Conservation (phyloP, 345 rosid species). For the Carallia brachiata region DNA sequence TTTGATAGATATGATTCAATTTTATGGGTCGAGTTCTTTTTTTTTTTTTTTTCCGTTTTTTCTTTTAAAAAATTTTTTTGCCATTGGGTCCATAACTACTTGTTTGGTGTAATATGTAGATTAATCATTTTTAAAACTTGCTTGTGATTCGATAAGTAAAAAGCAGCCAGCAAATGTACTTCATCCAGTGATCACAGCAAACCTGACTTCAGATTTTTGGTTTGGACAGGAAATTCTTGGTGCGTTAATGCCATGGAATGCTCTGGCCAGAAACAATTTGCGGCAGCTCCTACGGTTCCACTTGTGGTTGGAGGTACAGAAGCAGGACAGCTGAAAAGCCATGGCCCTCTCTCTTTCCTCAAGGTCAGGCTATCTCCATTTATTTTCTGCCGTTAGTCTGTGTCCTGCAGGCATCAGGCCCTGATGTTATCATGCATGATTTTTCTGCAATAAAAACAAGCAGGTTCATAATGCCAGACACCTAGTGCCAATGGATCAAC, state of each 20-base stretch:
- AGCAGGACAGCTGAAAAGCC: conserved; percentile 62
- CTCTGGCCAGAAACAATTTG: conserved; percentile 59
- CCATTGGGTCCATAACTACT: too few species aligned
- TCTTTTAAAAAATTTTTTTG: too few species aligned
- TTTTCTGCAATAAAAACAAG: background rate
- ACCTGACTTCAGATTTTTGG: background rate
- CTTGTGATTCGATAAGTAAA: background rate
- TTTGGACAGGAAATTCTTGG: conserved; percentile 61
- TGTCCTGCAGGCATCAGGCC: too few species aligned
- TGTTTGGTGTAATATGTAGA: background rate
- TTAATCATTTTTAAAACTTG: background rate
- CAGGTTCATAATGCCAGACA: conserved; percentile 84
- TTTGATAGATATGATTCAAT: too few species aligned
- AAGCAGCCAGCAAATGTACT: background rate
- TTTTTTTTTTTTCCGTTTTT: too few species aligned
- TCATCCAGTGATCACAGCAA: background rate
- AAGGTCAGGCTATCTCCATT: conserved; percentile 38
- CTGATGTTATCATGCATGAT: background rate
- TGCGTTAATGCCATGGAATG: conserved; percentile 81
- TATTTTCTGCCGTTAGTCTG: background rate
- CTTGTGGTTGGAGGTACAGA: conserved; percentile 53
- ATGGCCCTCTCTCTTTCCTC: conserved; percentile 75
- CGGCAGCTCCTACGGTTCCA: conserved; percentile 44
- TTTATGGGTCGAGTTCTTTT: too few species aligned
- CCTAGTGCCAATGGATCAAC: conserved; percentile 96